Evolutionary conservation across 2,329 filamentous ascomycete species (phyloP).

Genomic region (Aspergillus sp.): DNA sequence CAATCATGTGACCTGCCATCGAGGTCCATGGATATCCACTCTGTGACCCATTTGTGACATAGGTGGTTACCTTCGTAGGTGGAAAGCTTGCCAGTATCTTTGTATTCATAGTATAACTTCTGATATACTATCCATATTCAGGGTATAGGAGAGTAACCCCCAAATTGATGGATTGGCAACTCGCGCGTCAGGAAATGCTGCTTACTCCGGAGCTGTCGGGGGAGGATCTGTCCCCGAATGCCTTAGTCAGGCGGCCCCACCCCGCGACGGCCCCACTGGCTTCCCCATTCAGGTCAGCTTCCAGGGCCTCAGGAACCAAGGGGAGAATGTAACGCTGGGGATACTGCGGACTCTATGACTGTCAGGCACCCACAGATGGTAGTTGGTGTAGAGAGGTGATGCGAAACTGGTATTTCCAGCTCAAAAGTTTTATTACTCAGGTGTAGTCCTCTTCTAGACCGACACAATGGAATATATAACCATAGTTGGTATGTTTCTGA

Average conservation of each 20-base stretch:
- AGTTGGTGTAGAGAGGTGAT: too few species aligned
- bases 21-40: not conserved
- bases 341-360: too few species aligned
- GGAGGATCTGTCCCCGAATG: not conserved
- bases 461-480: too few species aligned
- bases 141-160: too few species aligned
- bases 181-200: not conserved
- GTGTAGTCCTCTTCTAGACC: too few species aligned
- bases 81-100: rapidly evolving
- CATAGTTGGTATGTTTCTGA: too few species aligned
- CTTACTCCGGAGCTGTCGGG: not conserved
- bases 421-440: too few species aligned
- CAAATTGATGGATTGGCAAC: not conserved
- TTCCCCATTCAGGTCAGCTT: not conserved
- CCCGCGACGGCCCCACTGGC: not conserved
- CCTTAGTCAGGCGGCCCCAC: conserved; percentile 3
- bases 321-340: not conserved
- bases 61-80: too few species aligned
- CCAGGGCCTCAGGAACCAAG: not conserved
- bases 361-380: too few species aligned
- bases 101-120: too few species aligned
- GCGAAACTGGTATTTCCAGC: too few species aligned
- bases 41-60: not conserved
- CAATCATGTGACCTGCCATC: conserved; percentile 4
- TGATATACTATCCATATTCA: too few species aligned